Evolutionary conservation across 345 rosid genomes (phyloP).

Genomic region (Boechera stricta): DNA sequence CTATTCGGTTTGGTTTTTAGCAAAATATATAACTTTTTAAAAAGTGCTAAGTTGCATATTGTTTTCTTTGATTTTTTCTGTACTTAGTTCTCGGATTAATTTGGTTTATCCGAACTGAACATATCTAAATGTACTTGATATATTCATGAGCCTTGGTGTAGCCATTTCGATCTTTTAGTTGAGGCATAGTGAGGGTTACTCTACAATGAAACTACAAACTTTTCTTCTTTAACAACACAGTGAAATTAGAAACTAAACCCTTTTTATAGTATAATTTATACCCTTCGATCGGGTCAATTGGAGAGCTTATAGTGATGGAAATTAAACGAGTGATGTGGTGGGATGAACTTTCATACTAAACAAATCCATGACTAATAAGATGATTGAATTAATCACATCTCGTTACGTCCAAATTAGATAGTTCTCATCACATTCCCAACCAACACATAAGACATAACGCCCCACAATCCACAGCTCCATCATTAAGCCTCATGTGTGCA

Average conservation of each 20-base stretch:
- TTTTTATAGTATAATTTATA: neutral
- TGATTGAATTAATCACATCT: neutral
- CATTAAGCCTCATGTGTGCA: slow-evolving; percentile 45
- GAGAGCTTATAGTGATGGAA: slow-evolving; percentile 21
- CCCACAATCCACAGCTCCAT: slow-evolving; percentile 39
- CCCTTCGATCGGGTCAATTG: neutral
- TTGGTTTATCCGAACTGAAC: neutral
- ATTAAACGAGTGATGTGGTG: slow-evolving; percentile 29
- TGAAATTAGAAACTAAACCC: neutral
- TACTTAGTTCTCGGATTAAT: neutral
- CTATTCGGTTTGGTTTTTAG: neutral
- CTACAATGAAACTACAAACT: slow-evolving; percentile 5
- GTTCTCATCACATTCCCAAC: slow-evolving; percentile 18
- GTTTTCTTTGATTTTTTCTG: neutral
- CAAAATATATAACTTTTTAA: neutral
- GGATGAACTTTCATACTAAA: slow-evolving; percentile 14
- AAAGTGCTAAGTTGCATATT: neutral
- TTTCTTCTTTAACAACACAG: slow-evolving; percentile 8
- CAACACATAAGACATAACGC: slow-evolving; percentile 30
- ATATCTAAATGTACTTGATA: neutral
- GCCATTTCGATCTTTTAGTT: slow-evolving; percentile 2
- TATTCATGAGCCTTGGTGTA: neutral
- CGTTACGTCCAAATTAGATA: slow-evolving; percentile 21
- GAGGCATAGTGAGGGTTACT: neutral
- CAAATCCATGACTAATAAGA: slow-evolving; percentile 3